phyloP scores from a whole-genome alignment of 2,329 filamentous ascomycete genomes.

The Botryotinia globosa region DNA sequence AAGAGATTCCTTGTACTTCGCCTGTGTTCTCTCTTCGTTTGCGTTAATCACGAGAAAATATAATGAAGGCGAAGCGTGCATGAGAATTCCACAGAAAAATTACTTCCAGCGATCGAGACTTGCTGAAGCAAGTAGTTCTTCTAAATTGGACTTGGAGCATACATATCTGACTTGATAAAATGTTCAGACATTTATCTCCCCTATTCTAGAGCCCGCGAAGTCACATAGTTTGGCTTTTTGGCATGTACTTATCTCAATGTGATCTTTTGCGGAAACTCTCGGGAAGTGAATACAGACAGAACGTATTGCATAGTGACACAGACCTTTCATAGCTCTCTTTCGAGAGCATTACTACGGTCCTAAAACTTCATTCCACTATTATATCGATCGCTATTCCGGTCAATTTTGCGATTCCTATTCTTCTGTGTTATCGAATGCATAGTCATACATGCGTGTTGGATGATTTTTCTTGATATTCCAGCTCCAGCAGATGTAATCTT shows the following conservation, averaged over 20 bases:
- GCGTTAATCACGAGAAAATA: neutral
- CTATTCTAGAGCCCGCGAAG: neutral
- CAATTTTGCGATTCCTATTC: neutral
- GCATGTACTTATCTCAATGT: neutral
- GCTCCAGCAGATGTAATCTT: neutral
- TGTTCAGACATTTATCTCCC: neutral
- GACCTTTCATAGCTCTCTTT: neutral
- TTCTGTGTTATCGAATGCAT: neutral
- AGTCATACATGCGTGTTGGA: neutral
- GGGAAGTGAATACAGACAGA: neutral
- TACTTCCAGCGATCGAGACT: neutral
- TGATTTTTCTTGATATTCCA: neutral
- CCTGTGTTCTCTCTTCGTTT: too few species aligned
- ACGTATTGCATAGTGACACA: neutral
- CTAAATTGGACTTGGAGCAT: neutral
- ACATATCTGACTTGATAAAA: neutral
- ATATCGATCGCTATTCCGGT: neutral
- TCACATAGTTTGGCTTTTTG: neutral
- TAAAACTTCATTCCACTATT: neutral
- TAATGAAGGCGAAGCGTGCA: fast-evolving
- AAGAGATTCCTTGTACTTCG: neutral
- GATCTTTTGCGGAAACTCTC: neutral
- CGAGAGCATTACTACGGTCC: fast-evolving
- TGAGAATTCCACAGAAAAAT: neutral
- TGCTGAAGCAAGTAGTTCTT: neutral